Evolutionary conservation across 2,329 filamentous ascomycete genomes (phyloP).

Genomic region (Podosphaera fusca): DNA sequence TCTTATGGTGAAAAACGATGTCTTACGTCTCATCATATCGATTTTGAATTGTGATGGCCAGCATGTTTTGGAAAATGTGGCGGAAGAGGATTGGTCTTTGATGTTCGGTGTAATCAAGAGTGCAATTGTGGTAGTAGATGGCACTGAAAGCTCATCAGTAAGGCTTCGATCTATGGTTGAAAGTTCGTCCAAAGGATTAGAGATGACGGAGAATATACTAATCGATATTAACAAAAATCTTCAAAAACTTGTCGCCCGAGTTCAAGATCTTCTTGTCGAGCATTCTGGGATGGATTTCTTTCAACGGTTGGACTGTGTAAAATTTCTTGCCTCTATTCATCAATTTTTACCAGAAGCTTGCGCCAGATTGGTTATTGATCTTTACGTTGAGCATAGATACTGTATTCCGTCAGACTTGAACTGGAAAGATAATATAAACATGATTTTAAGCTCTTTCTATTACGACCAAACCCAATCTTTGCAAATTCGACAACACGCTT

Average conservation of each 20-base stretch:
- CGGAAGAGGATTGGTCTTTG: constrained; percentile 42
- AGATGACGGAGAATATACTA: constrained; percentile 7
- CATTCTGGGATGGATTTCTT: constrained; percentile 28
- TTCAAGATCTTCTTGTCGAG: constrained; percentile 17
- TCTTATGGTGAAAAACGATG: constrained; percentile 15
- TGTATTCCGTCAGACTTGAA: constrained; percentile 47
- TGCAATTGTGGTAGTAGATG: constrained; percentile 14
- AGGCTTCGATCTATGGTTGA: constrained; percentile 7
- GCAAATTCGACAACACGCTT: constrained; percentile 35
- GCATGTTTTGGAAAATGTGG: constrained; percentile 29
- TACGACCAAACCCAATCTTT: constrained; percentile 35
- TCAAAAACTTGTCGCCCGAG: constrained; percentile 12
- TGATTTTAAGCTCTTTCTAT: constrained; percentile 40
- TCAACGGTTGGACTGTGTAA: constrained; percentile 41
- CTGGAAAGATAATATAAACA: constrained; percentile 40
- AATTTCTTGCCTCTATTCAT: constrained; percentile 40
- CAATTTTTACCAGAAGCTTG: constrained; percentile 39
- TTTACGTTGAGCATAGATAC: constrained; percentile 44
- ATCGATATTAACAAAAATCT: constrained; percentile 13
- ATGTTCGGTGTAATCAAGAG: constrained; percentile 39
- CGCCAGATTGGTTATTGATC: constrained; percentile 38
- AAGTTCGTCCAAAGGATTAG: constrained; percentile 9
- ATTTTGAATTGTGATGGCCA: constrained; percentile 27
- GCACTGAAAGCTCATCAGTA: constrained; percentile 11
- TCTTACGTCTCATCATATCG: constrained; percentile 22